Percentiles rank a stretch among this genome's conserved stretches.
These are phyloP conservation scores for Babesia bigemina DNA, from an alignment of 169 alveolate genomes.

Conservation along the genomic window DNA sequence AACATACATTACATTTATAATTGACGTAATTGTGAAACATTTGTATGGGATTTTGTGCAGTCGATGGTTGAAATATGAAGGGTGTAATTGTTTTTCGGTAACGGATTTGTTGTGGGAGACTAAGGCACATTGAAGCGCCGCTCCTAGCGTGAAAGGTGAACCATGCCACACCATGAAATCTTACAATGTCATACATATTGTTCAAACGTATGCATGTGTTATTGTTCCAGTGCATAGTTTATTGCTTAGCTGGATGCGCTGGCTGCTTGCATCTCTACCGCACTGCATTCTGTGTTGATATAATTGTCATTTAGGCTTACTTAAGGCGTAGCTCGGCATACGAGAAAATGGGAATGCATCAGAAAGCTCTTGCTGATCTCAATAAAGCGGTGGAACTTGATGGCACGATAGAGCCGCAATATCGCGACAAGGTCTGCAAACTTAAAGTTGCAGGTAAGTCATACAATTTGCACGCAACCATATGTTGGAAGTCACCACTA, in stretches of 20 bases:
- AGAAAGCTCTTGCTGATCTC: constrained; percentile 85
- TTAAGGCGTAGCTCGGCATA: constrained; percentile 83
- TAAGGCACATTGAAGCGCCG: constrained; percentile 2
- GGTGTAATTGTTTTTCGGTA: too few species aligned
- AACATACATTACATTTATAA: background rate
- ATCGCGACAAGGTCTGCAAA: constrained; percentile 26
- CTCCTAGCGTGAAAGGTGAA: too few species aligned
- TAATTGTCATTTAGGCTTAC: constrained; percentile 50
- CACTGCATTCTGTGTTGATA: too few species aligned
- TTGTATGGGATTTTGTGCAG: background rate
- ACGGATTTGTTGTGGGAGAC: too few species aligned
- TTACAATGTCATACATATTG: too few species aligned
- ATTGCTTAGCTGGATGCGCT: too few species aligned
- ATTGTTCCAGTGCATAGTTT: too few species aligned
- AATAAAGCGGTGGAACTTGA: constrained; percentile 85
- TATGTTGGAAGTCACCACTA: background rate
- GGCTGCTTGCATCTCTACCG: too few species aligned
- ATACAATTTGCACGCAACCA: constrained; percentile 4
- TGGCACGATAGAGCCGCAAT: constrained; percentile 70
- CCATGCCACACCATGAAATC: too few species aligned
- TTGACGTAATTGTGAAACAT: background rate
- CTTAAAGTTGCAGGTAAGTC: constrained; percentile 55
- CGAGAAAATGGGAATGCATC: constrained; percentile 83
- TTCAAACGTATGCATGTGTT: too few species aligned
- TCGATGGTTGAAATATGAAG: too few species aligned